Percentiles rank a stretch among this genome's conserved stretches.
Conservation (phyloP, 2,329 filamentous ascomycete species). For the Colletotrichum zoysiae region DNA sequence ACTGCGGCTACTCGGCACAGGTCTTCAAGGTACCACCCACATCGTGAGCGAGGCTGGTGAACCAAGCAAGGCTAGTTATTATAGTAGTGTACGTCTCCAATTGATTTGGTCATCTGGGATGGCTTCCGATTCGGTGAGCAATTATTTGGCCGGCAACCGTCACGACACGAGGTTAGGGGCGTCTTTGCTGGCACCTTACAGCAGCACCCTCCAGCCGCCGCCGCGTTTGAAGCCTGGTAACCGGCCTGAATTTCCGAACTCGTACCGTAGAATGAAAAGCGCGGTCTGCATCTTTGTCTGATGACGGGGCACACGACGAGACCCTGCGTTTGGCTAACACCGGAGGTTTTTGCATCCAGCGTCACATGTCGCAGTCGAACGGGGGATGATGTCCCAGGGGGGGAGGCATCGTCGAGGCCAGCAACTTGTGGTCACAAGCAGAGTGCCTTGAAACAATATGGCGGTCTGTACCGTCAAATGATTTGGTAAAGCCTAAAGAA, state of each 20-base stretch:
- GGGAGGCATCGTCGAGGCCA: neutral
- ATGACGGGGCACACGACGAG: neutral
- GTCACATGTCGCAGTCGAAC: conserved; percentile 5
- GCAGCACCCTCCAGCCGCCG: too few species aligned
- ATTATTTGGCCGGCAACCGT: neutral
- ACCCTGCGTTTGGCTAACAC: conserved; percentile 26
- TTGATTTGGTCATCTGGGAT: neutral
- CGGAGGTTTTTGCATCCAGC: conserved; percentile 19
- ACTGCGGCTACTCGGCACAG: neutral
- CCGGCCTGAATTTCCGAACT: neutral
- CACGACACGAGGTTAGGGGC: neutral
- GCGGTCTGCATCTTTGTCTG: neutral
- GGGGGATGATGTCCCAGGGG: neutral
- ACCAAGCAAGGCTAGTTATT: neutral
- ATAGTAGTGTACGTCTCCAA: neutral
- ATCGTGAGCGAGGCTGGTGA: neutral
- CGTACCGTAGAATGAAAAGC: neutral
- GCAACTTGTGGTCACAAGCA: conserved; percentile 9
- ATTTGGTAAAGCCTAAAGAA: conserved; percentile 4
- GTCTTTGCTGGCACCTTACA: neutral
- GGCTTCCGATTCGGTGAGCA: neutral
- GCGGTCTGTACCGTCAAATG: conserved; percentile 6
- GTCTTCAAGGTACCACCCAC: neutral
- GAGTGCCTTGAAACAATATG: neutral
- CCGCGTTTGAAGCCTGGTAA: neutral